Base-by-base conservation (phyloP, 129 eudicot species). In the Pulicaria dysenterica region DNA sequence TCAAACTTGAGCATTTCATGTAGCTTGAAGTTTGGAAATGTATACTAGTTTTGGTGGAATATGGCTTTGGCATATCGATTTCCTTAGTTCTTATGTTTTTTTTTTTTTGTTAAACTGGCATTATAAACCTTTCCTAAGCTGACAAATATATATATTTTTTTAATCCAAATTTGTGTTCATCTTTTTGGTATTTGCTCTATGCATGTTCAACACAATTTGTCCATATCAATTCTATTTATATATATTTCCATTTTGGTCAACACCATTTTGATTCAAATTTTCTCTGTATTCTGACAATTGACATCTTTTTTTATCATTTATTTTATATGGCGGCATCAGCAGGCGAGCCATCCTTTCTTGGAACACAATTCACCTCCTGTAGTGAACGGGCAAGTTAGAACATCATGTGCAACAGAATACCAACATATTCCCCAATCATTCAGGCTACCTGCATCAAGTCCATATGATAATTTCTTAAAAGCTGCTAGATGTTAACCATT, bases 401-500 rank as follows among this genome's bases (percentile, higher is more conserved):
- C 67, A 71, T 58, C 73, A 37, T 88, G 89, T 77, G 83, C 85
- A 7, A 40, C 85, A 16, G 88, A 90, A 49, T 78, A 65, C 73
- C 85, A 84, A 49, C 69, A 89, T 53, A 39, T 73, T 69, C 89
- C 90, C 16, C 86, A 82, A 36, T 67, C 82, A 48, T 89, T 87
- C 76, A 90, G 66, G 67, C 81, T 94, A 56, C 99, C 99, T 13
- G 79, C 96, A 37, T 82, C 96, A 58, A 88, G 96, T 64, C 99
- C 99, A 40, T 94, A 84, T 24, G 99, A 94, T 46, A 86, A 94
- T 78, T 94, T 90, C 83, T 67, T 94, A 72, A 94, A 88, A 79
- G 96, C 97, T 73, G 99, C 99, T 8, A 90, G 98, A 50, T 76
- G 87, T 79, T 93, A 85, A 58, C 47, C 51, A 49, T 55, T 67